Evolutionary conservation across 2,329 filamentous ascomycete species (phyloP), one percentile per base, ranked within the genome.

Genomic region (Fusarium tupiense): DNA sequence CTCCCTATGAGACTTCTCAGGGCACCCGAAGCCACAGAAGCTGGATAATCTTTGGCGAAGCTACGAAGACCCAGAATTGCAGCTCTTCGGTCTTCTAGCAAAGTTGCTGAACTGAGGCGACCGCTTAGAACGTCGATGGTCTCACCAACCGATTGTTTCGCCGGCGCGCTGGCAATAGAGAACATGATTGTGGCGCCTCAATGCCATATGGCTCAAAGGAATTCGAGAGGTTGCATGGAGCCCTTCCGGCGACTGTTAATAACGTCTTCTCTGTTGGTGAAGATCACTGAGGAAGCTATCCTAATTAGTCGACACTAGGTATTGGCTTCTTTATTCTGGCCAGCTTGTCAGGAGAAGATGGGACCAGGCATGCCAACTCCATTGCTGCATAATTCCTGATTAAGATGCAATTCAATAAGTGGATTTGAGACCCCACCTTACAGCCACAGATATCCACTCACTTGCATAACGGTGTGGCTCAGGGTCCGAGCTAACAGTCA

Each of bases 1-100:
- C 93, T 94, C 19, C 90, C 91, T 75, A 99, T 98, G 64, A 99
- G 87, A 64, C 93, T 94, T 72, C 96, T 90, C 54, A 99, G 86
- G n/a, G 95, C 94, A 44, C 95, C 95, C 8, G 95, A 98, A 5
- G 97, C 94, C 41, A 99, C 96, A 13, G 95, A 97, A 20, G 97
- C 97, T 43, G 96, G 97, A 78, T 96, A 98, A 71, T 97, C 92
- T 84, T 98, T 98, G 47, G 96, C 94, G 82, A 99, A 98, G 84
- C 95, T 98, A 77, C 97, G 91, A 43, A 99, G 87, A 24, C 96
- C 96, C 37, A 97, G 89, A 54, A 99, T 98, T 52, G 96, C 95
- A 64, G 94, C 95, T 72, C 96, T 92, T 61, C 97, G 92, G 83
- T 99, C 97, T 84, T 99, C 96, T 46, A 99, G 90, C 22, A 99